These are phyloP conservation scores for Hebeloma cylindrosporum DNA, from an alignment of 768 basidiomycete species.

Conservation along the genomic window DNA sequence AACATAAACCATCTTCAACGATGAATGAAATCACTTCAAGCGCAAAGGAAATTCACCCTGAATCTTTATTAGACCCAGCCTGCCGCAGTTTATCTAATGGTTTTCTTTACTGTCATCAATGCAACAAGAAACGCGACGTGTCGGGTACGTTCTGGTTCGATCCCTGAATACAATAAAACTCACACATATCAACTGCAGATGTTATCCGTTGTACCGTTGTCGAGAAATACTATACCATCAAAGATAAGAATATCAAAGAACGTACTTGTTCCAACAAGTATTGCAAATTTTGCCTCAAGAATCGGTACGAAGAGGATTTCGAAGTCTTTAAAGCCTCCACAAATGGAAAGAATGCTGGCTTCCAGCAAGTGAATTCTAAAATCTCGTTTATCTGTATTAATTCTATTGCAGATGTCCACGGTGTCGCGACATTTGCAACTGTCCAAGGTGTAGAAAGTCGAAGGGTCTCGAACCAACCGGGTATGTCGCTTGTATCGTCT, in stretches of 20 bases:
- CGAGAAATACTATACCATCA: constrained; percentile 18
- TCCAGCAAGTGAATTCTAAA: constrained; percentile 42
- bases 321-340: constrained; percentile 36
- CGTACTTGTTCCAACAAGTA: constrained; percentile 58
- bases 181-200: background rate
- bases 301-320: constrained; percentile 59
- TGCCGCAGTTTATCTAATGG: constrained; percentile 37
- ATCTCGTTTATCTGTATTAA: background rate
- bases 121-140: constrained; percentile 58
- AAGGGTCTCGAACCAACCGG: constrained; percentile 61
- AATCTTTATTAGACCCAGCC: too few relatives aligned
- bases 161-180: background rate
- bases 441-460: constrained; percentile 61
- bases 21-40: constrained; percentile 22
- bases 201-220: constrained; percentile 37
- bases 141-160: constrained; percentile 37
- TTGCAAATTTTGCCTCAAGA: constrained; percentile 66
- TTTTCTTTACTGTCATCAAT: constrained; percentile 70
- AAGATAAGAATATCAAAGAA: constrained; percentile 25
- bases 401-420: constrained; percentile 57
- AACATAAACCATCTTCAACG: constrained; percentile 28
- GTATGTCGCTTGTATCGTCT: constrained; percentile 34
- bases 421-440: constrained; percentile 69
- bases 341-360: constrained; percentile 40
- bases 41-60: constrained; percentile 17